A percentile compares a stretch with the other conserved stretches of the same genome.
These are phyloP conservation scores for Thymus mandschuricus DNA, from an alignment of 257 asterid species.

Conservation along the genomic window DNA sequence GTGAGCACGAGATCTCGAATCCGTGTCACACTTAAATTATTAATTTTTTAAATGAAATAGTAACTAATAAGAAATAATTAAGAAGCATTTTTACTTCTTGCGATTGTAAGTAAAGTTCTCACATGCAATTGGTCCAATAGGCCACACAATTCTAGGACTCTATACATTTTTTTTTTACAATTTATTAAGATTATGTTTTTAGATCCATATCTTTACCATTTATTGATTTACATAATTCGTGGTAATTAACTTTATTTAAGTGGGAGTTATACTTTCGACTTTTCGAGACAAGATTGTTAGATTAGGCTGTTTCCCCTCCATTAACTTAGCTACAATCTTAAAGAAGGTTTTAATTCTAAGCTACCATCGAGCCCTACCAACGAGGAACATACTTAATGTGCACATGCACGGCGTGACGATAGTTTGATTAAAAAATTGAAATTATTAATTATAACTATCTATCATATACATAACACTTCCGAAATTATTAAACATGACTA, in stretches of 20 bases:
- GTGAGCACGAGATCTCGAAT: conserved; percentile 30
- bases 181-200: neutral
- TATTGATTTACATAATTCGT: neutral
- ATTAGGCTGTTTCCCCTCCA: no score
- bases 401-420: no score
- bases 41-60: neutral
- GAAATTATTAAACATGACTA: no score
- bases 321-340: neutral
- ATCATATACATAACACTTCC: no score
- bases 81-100: conserved; percentile 17
- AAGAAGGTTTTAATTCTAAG: neutral
- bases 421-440: no score
- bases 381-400: no score
- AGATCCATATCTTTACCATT: neutral
- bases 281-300: neutral
- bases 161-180: neutral
- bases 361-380: neutral
- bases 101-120: conserved; percentile 32
- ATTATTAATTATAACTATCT: no score
- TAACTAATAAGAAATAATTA: neutral
- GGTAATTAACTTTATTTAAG: neutral
- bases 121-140: conserved; percentile 29
- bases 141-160: conserved; percentile 26
- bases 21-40: conserved; percentile 25
- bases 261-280: neutral